Percentiles rank a stretch among this genome's conserved stretches.
These are phyloP conservation scores for Sordariomycetes sp. DNA, from an alignment of 2,329 filamentous ascomycete species.

Conservation along the genomic window DNA sequence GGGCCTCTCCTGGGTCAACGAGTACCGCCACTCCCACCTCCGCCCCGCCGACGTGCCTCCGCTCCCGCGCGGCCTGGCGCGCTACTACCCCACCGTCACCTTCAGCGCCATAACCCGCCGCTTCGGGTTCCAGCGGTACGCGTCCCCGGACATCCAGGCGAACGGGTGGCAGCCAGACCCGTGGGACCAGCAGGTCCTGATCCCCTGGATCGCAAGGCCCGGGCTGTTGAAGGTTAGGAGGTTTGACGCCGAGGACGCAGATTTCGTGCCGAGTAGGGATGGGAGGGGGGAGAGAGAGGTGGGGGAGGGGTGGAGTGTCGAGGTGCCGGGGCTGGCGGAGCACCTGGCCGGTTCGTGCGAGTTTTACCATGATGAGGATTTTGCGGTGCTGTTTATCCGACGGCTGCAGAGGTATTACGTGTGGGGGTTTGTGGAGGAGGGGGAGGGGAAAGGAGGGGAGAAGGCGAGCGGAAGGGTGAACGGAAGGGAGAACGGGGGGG, in stretches of 20 bases:
- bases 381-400: background rate
- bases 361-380: background rate
- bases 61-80: background rate
- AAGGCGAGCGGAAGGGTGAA: too few relatives aligned
- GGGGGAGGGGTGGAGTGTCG: background rate
- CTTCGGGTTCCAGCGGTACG: background rate
- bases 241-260: background rate
- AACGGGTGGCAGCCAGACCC: background rate
- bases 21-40: background rate
- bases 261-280: background rate
- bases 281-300: background rate
- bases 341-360: background rate
- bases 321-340: background rate
- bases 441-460: conserved; percentile 7
- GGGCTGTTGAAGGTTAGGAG: background rate
- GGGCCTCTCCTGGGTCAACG: background rate
- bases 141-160: background rate
- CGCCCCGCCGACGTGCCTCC: background rate
- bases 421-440: background rate
- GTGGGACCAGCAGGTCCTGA: background rate
- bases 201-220: background rate
- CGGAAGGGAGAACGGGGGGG: too few relatives aligned
- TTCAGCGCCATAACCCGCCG: background rate
- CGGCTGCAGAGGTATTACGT: background rate
- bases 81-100: background rate